Percentiles rank a stretch among this genome's conserved stretches.
These are phyloP conservation scores for Echria macrotheca DNA, from an alignment of 495 filamentous ascomycete species.

Conservation along the genomic window DNA sequence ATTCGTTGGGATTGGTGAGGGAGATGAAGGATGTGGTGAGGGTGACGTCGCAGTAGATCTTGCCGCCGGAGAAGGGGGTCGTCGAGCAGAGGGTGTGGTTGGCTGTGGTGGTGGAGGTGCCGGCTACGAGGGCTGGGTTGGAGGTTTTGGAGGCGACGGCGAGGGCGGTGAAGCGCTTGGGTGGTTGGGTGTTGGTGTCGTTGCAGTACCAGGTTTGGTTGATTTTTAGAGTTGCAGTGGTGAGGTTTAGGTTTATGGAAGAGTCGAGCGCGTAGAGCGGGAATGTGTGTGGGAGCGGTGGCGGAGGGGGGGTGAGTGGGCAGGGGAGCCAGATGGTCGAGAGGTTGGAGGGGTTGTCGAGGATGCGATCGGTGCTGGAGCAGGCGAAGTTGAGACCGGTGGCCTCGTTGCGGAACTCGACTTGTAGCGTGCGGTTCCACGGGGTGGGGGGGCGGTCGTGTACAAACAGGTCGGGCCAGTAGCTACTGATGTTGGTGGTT, in stretches of 20 bases:
- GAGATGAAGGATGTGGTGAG: neutral
- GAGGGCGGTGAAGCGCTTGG: neutral
- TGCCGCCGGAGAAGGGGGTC: neutral
- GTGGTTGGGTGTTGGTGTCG: neutral
- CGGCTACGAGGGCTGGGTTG: neutral
- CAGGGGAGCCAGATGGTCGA: neutral
- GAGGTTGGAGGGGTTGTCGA: neutral
- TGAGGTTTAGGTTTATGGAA: neutral
- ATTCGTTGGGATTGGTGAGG: neutral
- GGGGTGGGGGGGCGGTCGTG: neutral
- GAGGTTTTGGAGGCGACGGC: neutral
- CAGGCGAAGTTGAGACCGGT: neutral
- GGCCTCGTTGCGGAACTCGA: neutral
- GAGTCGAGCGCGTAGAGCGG: neutral
- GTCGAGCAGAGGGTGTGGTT: neutral
- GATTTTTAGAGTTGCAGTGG: neutral
- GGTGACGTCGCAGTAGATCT: neutral
- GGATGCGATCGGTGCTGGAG: neutral
- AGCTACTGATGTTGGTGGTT: neutral
- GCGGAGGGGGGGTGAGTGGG: neutral
- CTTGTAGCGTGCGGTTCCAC: neutral
- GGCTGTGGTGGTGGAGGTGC: neutral
- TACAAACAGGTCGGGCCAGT: neutral
- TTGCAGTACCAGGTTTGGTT: conserved; percentile 10
- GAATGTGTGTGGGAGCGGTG: neutral